phyloP scores from a whole-genome alignment of 805 yeast genomes.

The Saccharomyces kudriavzevii region DNA sequence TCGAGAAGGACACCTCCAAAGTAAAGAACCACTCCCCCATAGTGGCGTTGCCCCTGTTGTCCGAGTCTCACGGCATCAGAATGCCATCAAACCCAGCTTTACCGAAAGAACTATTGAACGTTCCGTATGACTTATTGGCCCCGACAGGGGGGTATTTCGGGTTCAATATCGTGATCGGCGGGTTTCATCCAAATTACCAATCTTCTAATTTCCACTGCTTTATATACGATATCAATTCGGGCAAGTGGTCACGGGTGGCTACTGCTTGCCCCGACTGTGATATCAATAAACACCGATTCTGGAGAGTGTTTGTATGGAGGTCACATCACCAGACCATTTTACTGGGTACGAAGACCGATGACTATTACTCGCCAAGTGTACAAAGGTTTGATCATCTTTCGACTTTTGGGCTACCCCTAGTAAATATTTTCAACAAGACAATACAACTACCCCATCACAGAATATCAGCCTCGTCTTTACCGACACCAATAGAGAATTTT shows the following conservation, averaged over 20 bases:
- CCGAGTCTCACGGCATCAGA: slow-evolving; percentile 28
- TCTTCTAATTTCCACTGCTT: slow-evolving; percentile 23
- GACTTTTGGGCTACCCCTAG: slow-evolving; percentile 47
- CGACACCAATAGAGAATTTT: neutral
- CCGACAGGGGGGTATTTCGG: slow-evolving; percentile 64
- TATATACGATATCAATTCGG: slow-evolving; percentile 26
- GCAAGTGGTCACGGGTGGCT: slow-evolving; percentile 57
- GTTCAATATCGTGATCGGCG: slow-evolving; percentile 53
- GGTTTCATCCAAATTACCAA: slow-evolving; percentile 42
- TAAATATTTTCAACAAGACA: slow-evolving; percentile 33
- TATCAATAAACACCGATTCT: slow-evolving; percentile 47
- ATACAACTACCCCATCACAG: slow-evolving; percentile 1
- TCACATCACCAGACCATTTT: slow-evolving; percentile 67
- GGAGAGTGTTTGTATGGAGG: slow-evolving; percentile 67
- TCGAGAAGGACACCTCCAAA: neutral
- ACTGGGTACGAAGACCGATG: slow-evolving; percentile 39
- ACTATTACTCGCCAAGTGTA: slow-evolving; percentile 29
- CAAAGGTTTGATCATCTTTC: slow-evolving; percentile 39
- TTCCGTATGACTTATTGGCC: slow-evolving; percentile 36
- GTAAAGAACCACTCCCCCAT: slow-evolving; percentile 21
- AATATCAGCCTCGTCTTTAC: neutral
- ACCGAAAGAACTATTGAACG: slow-evolving; percentile 10
- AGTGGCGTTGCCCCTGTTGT: slow-evolving; percentile 28
- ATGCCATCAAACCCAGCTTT: slow-evolving; percentile 17
- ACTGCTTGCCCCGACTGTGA: slow-evolving; percentile 45